phyloP scores from a whole-genome alignment of 768 basidiomycete genomes.

The Megacollybia marginata region DNA sequence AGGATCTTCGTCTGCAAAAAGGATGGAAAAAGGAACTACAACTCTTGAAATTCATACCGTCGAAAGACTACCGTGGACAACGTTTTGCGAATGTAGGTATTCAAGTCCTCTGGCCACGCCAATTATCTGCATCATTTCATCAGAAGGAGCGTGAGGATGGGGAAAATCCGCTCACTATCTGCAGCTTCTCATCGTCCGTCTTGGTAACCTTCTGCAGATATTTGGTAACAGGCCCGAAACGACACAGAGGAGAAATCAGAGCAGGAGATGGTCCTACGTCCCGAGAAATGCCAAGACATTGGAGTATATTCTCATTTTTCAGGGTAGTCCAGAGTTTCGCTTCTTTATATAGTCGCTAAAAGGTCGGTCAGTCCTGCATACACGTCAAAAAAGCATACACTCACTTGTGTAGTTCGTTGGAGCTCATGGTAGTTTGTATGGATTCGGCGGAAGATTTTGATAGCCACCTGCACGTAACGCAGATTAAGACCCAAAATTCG shows the following conservation, averaged over 20 bases:
- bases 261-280: constrained; percentile 8
- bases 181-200: neutral
- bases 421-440: neutral
- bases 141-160: neutral
- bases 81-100: constrained; percentile 10
- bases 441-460: neutral
- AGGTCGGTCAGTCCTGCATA: neutral
- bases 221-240: constrained; percentile 5
- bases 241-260: constrained; percentile 8
- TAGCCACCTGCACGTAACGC: neutral
- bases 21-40: neutral
- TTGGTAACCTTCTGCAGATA: constrained; percentile 1
- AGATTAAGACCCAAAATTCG: neutral
- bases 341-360: constrained; percentile 1
- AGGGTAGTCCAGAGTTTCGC: constrained; percentile 4
- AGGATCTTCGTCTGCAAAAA: constrained; percentile 8
- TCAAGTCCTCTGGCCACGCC: constrained; percentile 5
- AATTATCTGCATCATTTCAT: neutral
- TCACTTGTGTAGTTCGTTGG: neutral
- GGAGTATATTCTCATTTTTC: constrained; percentile 5
- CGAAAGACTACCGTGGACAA: constrained; percentile 11
- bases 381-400: neutral
- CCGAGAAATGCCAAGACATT: constrained; percentile 6
- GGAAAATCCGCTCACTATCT: neutral
- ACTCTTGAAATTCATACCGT: constrained; percentile 3